Evolutionary conservation across 345 rosid genomes (phyloP).

Genomic region (Cardamine resedifolia): DNA sequence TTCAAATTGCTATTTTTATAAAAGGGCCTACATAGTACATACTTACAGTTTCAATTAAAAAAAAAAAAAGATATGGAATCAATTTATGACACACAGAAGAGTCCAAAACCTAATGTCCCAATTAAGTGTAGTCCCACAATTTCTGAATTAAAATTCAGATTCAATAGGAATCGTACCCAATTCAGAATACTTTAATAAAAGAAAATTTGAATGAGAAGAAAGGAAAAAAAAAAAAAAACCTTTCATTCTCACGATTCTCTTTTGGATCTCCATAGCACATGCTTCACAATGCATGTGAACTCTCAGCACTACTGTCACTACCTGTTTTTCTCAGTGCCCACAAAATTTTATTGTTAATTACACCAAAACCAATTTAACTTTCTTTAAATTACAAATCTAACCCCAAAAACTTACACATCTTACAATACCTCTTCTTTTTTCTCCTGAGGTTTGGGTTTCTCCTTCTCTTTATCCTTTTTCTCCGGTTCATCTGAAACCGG

Average conservation of each 20-base stretch:
- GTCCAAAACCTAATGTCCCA: slow-evolving; percentile 32
- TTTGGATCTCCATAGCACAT: slow-evolving; percentile 82
- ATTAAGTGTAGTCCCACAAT: slow-evolving; percentile 31
- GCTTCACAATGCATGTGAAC: slow-evolving; percentile 98
- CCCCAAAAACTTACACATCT: not conserved
- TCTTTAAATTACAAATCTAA: not conserved
- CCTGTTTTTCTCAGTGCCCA: slow-evolving; percentile 42
- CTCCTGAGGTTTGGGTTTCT: slow-evolving; percentile 56
- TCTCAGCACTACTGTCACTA: slow-evolving; percentile 62
- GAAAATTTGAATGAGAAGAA: not conserved
- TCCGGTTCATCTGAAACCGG: slow-evolving; percentile 57
- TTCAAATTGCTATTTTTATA: slow-evolving; percentile 7
- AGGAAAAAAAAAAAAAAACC: slow-evolving; percentile 38
- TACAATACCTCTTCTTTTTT: slow-evolving; percentile 72
- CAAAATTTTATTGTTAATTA: slow-evolving; percentile 18
- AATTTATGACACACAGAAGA: slow-evolving; percentile 27
- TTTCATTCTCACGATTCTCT: slow-evolving; percentile 84
- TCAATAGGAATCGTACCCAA: slow-evolving; percentile 26
- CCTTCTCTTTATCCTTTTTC: slow-evolving; percentile 47
- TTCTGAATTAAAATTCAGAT: slow-evolving; percentile 23
- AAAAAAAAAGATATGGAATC: slow-evolving; percentile 23
- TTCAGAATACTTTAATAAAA: slow-evolving; percentile 16
- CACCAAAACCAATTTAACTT: not conserved
- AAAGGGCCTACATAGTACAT: slow-evolving; percentile 30
- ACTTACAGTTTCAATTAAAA: not conserved